Evolutionary conservation across 148 eudicot genomes (phyloP).

Genomic region (Arbutus unedo): DNA sequence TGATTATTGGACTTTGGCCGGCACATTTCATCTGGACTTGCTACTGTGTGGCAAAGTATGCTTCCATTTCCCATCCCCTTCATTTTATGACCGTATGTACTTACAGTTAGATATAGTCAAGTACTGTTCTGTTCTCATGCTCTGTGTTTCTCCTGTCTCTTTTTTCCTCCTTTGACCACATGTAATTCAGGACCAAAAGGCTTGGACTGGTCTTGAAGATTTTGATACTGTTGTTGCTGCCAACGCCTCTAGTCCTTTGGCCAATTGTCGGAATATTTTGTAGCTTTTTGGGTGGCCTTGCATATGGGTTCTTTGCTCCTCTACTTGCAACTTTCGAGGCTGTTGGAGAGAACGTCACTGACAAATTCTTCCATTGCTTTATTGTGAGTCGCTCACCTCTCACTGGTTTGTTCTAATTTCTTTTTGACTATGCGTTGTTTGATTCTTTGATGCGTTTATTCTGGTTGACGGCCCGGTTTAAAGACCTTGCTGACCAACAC

Average conservation of each 20-base stretch:
- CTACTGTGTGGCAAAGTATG: conserved; percentile 74
- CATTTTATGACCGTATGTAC: too few species aligned
- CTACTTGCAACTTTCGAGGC: conserved; percentile 86
- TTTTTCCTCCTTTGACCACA: not conserved
- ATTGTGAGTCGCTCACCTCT: conserved; percentile 43
- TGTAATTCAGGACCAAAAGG: conserved; percentile 56
- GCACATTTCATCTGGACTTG: conserved; percentile 87
- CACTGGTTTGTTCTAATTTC: not conserved
- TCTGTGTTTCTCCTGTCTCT: not conserved
- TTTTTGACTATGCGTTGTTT: not conserved
- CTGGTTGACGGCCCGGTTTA: not conserved
- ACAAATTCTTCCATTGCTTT: conserved; percentile 59
- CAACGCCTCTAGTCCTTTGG: conserved; percentile 68
- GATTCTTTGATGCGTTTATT: not conserved
- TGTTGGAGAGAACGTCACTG: conserved; percentile 52
- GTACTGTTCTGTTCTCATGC: not conserved
- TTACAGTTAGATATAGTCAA: not conserved
- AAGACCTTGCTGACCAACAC: not conserved
- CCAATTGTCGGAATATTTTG: conserved; percentile 51
- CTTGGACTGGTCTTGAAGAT: conserved; percentile 68
- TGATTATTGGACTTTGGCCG: conserved; percentile 82
- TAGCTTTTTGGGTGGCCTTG: conserved; percentile 67
- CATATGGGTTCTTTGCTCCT: conserved; percentile 77
- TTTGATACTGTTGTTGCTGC: conserved; percentile 42
- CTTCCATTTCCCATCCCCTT: not conserved